A percentile compares a stretch with the other conserved stretches of the same genome.
Conservation (phyloP, 208 protist species). For the Crithidia brevicula region DNA sequence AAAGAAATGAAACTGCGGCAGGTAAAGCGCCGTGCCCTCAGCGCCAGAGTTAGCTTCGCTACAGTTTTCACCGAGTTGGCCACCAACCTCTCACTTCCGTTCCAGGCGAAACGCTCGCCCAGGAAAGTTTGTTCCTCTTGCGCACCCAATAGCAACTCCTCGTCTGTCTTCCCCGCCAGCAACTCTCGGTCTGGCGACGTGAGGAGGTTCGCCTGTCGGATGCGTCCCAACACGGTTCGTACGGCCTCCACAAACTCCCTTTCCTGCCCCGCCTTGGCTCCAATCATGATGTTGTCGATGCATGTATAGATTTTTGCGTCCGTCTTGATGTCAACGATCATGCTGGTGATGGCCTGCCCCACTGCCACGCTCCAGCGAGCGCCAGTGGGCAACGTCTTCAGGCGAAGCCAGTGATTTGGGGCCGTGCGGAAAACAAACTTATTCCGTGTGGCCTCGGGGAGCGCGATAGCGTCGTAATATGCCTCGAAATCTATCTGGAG, state of each 20-base stretch:
- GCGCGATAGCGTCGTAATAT: background rate
- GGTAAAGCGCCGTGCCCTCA: background rate
- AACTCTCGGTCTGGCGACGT: background rate
- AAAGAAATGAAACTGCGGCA: background rate
- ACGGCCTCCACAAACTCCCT: background rate
- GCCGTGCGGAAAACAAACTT: background rate
- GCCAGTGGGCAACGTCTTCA: background rate
- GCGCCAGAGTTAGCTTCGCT: background rate
- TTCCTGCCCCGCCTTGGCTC: background rate
- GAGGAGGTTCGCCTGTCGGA: background rate
- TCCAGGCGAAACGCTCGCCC: background rate
- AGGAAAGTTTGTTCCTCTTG: background rate
- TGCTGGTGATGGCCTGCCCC: background rate
- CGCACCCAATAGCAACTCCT: background rate
- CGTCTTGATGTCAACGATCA: background rate
- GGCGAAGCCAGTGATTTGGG: background rate
- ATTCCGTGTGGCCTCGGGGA: background rate
- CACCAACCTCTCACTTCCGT: background rate
- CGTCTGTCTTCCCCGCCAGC: background rate
- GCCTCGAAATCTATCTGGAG: background rate
- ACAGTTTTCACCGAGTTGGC: background rate
- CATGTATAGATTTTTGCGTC: background rate
- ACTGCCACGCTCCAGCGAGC: background rate
- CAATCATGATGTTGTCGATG: background rate
- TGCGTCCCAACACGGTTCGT: background rate